phyloP scores from a whole-genome alignment of 495 filamentous ascomycete species.

The Oleoguttula mirabilis region DNA sequence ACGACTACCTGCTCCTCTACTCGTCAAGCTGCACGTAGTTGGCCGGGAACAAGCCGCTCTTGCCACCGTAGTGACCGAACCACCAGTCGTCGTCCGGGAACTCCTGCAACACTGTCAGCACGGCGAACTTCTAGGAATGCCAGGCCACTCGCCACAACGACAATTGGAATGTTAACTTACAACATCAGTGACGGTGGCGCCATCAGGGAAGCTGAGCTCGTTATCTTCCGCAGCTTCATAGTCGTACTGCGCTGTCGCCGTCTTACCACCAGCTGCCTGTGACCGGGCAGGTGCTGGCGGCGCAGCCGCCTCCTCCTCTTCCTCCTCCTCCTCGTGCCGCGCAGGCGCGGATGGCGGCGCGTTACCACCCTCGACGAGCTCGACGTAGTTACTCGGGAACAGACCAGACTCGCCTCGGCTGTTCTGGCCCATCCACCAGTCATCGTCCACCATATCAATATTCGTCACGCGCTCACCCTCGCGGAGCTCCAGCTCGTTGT shows the following conservation, averaged over 20 bases:
- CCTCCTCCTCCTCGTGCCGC: conserved; percentile 1
- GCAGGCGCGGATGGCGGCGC: conserved; percentile 25
- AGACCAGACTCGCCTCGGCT: conserved; percentile 65
- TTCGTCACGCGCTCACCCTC: conserved; percentile 88
- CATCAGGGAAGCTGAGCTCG: conserved; percentile 87
- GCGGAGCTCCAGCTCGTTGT: conserved; percentile 85
- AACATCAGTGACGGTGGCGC: conserved; percentile 55
- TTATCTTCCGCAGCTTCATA: conserved; percentile 98
- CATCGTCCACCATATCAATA: conserved; percentile 91
- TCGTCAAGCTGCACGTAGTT: conserved; percentile 38
- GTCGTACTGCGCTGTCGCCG: conserved; percentile 81
- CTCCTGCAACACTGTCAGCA: conserved; percentile 42
- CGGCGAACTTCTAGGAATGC: background rate
- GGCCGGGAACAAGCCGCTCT: conserved; percentile 65
- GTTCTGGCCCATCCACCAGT: conserved; percentile 97
- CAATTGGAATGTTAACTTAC: conserved; percentile 36
- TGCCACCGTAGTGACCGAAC: conserved; percentile 72
- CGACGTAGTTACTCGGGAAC: conserved; percentile 96
- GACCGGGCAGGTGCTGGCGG: conserved; percentile 29
- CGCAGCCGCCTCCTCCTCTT: background rate
- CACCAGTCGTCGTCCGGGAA: conserved; percentile 99
- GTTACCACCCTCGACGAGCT: conserved; percentile 47
- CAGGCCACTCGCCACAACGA: background rate
- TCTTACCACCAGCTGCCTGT: conserved; percentile 37
- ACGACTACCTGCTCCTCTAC: no score